Conservation (phyloP, 768 basidiomycete species). For the Gymnopilus junonius region DNA sequence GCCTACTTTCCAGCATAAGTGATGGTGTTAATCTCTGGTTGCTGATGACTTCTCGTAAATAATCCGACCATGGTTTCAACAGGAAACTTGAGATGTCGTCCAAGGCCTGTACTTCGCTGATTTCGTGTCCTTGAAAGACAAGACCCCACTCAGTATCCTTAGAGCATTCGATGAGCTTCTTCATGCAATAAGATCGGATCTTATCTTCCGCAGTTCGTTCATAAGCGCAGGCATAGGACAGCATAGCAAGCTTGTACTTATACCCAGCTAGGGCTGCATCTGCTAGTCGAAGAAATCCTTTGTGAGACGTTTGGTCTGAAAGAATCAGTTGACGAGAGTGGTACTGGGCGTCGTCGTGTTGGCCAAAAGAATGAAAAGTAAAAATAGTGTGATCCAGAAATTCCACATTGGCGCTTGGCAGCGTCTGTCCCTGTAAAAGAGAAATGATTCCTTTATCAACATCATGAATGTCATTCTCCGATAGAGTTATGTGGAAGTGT, state of each 20-base stretch:
- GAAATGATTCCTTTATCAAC: conserved; percentile 53
- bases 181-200: conserved; percentile 45
- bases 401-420: neutral
- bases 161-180: conserved; percentile 48
- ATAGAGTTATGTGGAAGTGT: conserved; percentile 60
- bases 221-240: conserved; percentile 54
- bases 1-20: conserved; percentile 44
- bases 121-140: conserved; percentile 47
- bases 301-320: conserved; percentile 37
- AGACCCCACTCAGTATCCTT: conserved; percentile 57
- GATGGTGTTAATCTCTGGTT: conserved; percentile 38
- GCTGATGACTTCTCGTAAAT: conserved; percentile 37
- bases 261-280: conserved; percentile 42
- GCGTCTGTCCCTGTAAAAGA: conserved; percentile 32
- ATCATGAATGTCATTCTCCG: conserved; percentile 42
- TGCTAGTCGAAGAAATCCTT: conserved; percentile 54
- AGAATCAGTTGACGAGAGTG: conserved; percentile 38
- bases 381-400: conserved; percentile 28
- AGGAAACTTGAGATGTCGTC: conserved; percentile 33
- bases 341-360: conserved; percentile 37
- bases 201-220: conserved; percentile 42
- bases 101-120: conserved; percentile 36
- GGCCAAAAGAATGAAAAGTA: conserved; percentile 43
- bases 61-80: conserved; percentile 44
- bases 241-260: conserved; percentile 54